phyloP scores from a whole-genome alignment of 139 green algal species.

The Chlamydomonas eustigma region DNA sequence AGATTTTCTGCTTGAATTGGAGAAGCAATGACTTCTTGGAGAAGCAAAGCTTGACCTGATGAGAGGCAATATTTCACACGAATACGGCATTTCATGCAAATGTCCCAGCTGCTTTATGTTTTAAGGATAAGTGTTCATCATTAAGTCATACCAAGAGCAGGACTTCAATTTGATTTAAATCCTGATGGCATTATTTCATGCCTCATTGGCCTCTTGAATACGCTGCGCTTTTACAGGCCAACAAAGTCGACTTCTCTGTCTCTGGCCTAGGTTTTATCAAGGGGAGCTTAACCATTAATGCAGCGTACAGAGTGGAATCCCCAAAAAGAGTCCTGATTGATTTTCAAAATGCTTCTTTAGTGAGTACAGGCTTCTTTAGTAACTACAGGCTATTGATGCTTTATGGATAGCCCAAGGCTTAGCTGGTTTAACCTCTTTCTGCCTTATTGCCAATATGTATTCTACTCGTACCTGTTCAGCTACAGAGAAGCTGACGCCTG shows the following conservation, averaged over 20 bases:
- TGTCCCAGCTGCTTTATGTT: neutral
- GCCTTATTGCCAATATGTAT: too few relatives aligned
- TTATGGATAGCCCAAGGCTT: too few relatives aligned
- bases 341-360: constrained; percentile 55
- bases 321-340: constrained; percentile 54
- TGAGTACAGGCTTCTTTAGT: constrained; percentile 24
- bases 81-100: neutral
- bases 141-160: neutral
- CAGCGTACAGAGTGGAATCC: constrained; percentile 36
- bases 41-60: too few relatives aligned
- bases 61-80: too few relatives aligned
- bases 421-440: too few relatives aligned
- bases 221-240: constrained; percentile 44
- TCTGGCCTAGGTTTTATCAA: constrained; percentile 45
- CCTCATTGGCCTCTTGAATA: neutral
- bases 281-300: constrained; percentile 60
- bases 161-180: neutral
- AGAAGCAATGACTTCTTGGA: too few relatives aligned
- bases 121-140: neutral
- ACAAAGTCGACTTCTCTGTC: constrained; percentile 61
- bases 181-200: neutral
- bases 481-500: too few relatives aligned
- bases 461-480: too few relatives aligned
- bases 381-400: too few relatives aligned
- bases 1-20: too few relatives aligned